phyloP scores from a whole-genome alignment of 2,329 filamentous ascomycete species.

The Leptosphaerulina australis region DNA sequence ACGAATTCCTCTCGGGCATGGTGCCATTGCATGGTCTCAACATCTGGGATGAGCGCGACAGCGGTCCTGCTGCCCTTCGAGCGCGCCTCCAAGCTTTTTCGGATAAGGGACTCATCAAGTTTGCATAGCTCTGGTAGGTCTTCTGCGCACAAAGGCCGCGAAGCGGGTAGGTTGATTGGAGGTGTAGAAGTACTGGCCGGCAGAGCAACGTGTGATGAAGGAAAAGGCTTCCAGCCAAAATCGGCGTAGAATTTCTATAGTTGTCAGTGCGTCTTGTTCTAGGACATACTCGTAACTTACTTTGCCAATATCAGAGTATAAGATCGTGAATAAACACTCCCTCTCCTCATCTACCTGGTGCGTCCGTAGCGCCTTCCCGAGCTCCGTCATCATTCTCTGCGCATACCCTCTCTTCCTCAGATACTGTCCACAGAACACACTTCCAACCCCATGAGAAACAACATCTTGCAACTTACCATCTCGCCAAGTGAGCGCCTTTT shows the following conservation, averaged over 20 bases:
- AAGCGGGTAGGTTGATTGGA: slow-evolving; percentile 28
- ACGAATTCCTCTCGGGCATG: slow-evolving; percentile 82
- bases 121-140: slow-evolving; percentile 67
- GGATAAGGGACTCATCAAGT: slow-evolving; percentile 68
- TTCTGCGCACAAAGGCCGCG: slow-evolving; percentile 60
- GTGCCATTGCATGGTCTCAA: slow-evolving; percentile 75
- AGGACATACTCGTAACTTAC: slow-evolving; percentile 47
- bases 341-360: slow-evolving; percentile 55
- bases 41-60: slow-evolving; percentile 72
- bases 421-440: slow-evolving; percentile 74
- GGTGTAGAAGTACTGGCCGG: slow-evolving; percentile 12
- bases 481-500: slow-evolving; percentile 54
- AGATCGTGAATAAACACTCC: slow-evolving; percentile 69
- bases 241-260: slow-evolving; percentile 80
- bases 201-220: slow-evolving; percentile 69
- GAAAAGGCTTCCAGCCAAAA: slow-evolving; percentile 77
- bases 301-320: slow-evolving; percentile 84
- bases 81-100: slow-evolving; percentile 55
- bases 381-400: slow-evolving; percentile 74
- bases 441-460: slow-evolving; percentile 75
- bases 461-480: slow-evolving; percentile 61
- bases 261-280: slow-evolving; percentile 67
- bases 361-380: slow-evolving; percentile 61
- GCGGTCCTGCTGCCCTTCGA: slow-evolving; percentile 53
- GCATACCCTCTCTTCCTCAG: slow-evolving; percentile 78